Evolutionary conservation across 2,329 filamentous ascomycete genomes (phyloP), one percentile per base, ranked within the genome.

Genomic region (Ambrosiella xylebori): DNA sequence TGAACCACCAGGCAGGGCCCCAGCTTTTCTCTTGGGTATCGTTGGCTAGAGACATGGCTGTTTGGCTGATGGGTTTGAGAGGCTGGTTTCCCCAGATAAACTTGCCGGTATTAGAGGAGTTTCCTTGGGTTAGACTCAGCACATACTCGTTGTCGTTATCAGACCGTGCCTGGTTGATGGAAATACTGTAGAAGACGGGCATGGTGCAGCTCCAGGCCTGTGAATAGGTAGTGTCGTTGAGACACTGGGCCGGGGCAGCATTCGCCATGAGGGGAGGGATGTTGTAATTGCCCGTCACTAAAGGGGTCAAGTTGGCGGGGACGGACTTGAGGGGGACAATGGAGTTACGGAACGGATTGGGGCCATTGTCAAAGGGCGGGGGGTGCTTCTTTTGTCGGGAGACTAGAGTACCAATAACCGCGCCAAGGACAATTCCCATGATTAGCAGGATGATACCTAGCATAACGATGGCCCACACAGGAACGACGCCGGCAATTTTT

Each of bases 161-260:
- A 64, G 19, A 64, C 68, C 47, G 63, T 63, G 13, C 63, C 63
- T 54, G 62, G 17, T 61, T 62, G 15, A 81, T 67, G 1, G 69
- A 67, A 68, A 80, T 67, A 1, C 70, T 66, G 55, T 75, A 74
- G 50, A 72, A 68, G 51, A 71, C 71, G 1, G 71, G 69, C 37
- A 84, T 71, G 11, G 77, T 72, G 65, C 84, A 87, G 60, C 73
- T 78, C 84, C 84, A 87, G 0, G 82, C 77, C 54, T 73, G 67
- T n/a, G 72, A 70, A 63, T 82, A 76, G 0, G 67, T 71, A 0
- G 74, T 71, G 58, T 83, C 73, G 38, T 73, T 72, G 61, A 86
- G 73, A 65, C 84, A 87, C 0, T 73, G 71, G 45, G 71, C 74
- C 13, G 78, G 75, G 1, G 71, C 70, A 57, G 73, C 71, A 57